Evolutionary conservation across 2,329 filamentous ascomycete genomes (phyloP), one percentile per base, ranked within the genome.

Genomic region (Fusarium continuum): DNA sequence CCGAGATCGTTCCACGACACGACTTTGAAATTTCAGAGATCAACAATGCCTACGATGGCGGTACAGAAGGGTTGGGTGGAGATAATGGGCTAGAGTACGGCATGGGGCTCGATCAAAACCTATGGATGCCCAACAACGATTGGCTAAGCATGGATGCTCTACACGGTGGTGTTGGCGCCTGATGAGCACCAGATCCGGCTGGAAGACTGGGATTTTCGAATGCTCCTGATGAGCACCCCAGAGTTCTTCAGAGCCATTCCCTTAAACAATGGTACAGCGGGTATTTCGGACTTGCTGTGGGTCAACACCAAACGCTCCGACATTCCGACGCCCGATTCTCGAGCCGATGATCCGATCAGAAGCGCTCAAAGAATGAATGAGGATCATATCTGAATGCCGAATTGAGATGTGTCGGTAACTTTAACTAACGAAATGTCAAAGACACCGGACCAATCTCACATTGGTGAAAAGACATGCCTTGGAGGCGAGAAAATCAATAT

Each of bases 21-120:
- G 53, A 77, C 8, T 74, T 76, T 23, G 74, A 75, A 17, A 74
- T 75, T 2, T 69, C 79, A 4, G 79, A 82, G 55, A 75, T 82
- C n/a, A 82, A 82, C 43, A 83, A 81, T 32, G 80, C 80, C 0
- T 83, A 82, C 40, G 81, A 83, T 49, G 80, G 81, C 3, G 79
- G 80, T 0, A 74, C 82, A 49, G 80, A 82, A 40, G 78, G 78
- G 0, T 73, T 82, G 2, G 80, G 80, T 22, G 74, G 82, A 19
- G 80, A 81, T 17, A 75, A 78, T 23, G 80, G 79, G 16, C 75
- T 78, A 4, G 76, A 77, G 25, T 74, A 75, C 35, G 72, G 77
- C 2, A 80, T 82, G 64, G 79, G 79, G 3, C 74, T 78, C 20
- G 77, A 79, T 41, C 65, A 75, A 46, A 74, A 74, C 13, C 53